A percentile compares a stretch with the other conserved stretches of the same genome.
Conservation (phyloP, 768 basidiomycete genomes). For the Chiua virens region DNA sequence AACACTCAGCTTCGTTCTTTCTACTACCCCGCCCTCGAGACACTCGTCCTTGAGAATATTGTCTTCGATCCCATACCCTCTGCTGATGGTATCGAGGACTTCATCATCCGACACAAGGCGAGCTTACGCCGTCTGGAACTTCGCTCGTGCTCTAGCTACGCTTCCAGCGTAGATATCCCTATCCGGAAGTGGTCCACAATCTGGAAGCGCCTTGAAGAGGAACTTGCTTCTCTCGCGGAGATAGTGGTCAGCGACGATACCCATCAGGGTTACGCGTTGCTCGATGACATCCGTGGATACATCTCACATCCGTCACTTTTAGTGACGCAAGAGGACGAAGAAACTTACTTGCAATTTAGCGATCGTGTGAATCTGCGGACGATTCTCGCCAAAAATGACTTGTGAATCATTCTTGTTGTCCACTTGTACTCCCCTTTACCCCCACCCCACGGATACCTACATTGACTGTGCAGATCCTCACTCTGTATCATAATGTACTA, state of each 20-base stretch:
- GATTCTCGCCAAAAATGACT: not conserved
- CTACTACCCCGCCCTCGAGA: constrained; percentile 27
- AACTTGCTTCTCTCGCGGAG: constrained; percentile 23
- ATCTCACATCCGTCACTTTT: constrained; percentile 16
- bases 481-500: constrained; percentile 1
- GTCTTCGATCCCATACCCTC: constrained; percentile 25
- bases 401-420: not conserved
- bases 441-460: not conserved
- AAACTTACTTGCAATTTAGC: constrained; percentile 7
- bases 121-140: constrained; percentile 25
- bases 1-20: constrained; percentile 17
- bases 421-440: not conserved
- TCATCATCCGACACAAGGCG: constrained; percentile 31
- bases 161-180: constrained; percentile 8
- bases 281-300: constrained; percentile 24
- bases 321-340: constrained; percentile 14
- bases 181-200: constrained; percentile 28
- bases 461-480: not conserved
- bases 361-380: constrained; percentile 13
- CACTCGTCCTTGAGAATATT: constrained; percentile 30
- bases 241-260: constrained; percentile 14
- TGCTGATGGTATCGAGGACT: constrained; percentile 28
- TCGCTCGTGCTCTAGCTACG: constrained; percentile 27
- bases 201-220: constrained; percentile 23
- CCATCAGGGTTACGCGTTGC: constrained; percentile 22